phyloP scores from a whole-genome alignment of 225 moss, liverwort and hornwort species.

The Pseudoscleropodium purum region DNA sequence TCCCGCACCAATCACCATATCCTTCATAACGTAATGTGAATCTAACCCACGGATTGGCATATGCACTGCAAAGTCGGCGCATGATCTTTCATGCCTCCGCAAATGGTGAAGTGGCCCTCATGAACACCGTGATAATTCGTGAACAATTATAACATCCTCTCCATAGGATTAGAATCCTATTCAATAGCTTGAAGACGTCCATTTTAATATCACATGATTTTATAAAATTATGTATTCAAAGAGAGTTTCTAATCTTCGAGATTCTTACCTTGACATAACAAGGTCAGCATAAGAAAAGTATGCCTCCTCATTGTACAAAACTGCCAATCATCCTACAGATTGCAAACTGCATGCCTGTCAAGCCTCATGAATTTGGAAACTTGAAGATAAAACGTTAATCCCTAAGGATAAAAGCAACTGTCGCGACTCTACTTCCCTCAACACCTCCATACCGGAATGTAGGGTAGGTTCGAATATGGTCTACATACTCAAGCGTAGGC shows the following conservation, averaged over 20 bases:
- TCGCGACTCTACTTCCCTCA: slow-evolving; percentile 81
- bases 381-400: not conserved
- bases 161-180: not conserved
- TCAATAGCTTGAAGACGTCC: not conserved
- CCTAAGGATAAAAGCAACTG: slow-evolving; percentile 63
- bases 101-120: not conserved
- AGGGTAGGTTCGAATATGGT: slow-evolving; percentile 85
- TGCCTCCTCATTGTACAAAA: not conserved
- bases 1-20: not conserved
- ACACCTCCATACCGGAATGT: slow-evolving; percentile 81
- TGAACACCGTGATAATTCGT: not conserved
- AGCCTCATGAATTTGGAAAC: not conserved
- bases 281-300: not conserved
- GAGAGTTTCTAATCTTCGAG: not conserved
- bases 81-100: not conserved
- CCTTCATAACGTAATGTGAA: not conserved
- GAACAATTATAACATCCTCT: not conserved
- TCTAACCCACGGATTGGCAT: not conserved
- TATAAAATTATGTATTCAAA: not conserved
- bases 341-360: not conserved
- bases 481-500: slow-evolving; percentile 60
- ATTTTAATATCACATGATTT: not conserved
- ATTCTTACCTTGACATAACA: not conserved
- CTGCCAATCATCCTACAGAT: not conserved
- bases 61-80: not conserved